Evolutionary conservation across 2,329 filamentous ascomycete species (phyloP).

Genomic region (Seiridium unicorne): DNA sequence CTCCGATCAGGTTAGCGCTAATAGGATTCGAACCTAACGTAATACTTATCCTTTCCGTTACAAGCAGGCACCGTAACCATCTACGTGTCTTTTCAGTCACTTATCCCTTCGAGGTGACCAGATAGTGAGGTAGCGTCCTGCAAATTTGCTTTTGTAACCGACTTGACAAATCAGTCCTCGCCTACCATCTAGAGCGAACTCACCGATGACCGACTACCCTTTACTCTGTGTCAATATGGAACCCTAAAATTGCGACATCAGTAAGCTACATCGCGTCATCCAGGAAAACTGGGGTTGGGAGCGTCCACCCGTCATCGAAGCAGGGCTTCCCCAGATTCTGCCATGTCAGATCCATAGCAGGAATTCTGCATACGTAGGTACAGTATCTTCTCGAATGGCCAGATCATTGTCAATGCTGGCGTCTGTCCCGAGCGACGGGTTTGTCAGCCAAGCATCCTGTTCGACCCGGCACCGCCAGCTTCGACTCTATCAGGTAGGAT

Average conservation of each 20-base stretch:
- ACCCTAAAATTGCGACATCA: conserved; percentile 5
- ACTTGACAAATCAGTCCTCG: background rate
- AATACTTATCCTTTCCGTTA: too few species aligned
- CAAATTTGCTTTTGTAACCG: background rate
- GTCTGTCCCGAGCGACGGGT: too few species aligned
- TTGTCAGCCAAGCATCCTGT: background rate
- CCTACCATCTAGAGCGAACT: background rate
- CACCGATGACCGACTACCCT: background rate
- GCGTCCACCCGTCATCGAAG: background rate
- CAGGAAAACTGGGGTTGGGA: conserved; percentile 2
- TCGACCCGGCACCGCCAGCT: too few species aligned
- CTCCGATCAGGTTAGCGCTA: too few species aligned
- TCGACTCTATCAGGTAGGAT: too few species aligned
- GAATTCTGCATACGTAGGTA: background rate
- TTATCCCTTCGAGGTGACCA: background rate
- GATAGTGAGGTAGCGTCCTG: background rate
- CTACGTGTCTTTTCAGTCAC: background rate
- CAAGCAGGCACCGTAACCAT: too few species aligned
- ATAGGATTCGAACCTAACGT: too few species aligned
- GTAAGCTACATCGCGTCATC: conserved; percentile 1
- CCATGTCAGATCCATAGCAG: background rate
- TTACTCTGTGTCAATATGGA: background rate
- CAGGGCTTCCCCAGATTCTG: conserved; percentile 5
- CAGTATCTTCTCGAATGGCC: too few species aligned
- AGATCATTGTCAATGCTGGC: too few species aligned